Evolutionary conservation across 2,329 filamentous ascomycete species (phyloP), one percentile per base, ranked within the genome.

Genomic region (Alternaria sp.): DNA sequence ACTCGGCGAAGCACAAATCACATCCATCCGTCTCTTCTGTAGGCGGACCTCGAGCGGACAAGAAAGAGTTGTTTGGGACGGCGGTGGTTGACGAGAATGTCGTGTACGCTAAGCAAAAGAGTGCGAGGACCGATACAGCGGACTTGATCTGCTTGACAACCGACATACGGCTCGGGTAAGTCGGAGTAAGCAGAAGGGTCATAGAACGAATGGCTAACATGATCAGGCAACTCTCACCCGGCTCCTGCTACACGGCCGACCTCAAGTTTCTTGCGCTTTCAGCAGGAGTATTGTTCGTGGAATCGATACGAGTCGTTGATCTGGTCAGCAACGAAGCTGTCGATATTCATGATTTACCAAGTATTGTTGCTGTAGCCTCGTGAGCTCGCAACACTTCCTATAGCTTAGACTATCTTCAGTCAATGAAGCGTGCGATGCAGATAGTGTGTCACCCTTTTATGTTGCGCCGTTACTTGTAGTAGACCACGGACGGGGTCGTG

Each of bases 91-190:
- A 93, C 69, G 90, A 92, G 65, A 90, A 89, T 60, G 83, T 91
- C 28, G 83, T 93, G 36, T 89, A 92, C 74, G 89, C 89, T 17
- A 87, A 91, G 82, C 91, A 93, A 75, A 88, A 87, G 74, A 88
- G 85, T 74, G 88, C 88, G 17, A 81, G 86, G 25, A 82, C 89
- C 25, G 90, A 92, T 61, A 82, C 85, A 10, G 86, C 89, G 3
- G 90, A 93, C 68, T 81, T 94, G 30, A 83, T 93, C n/a, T 93
- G 90, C 72, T 81, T 94, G 54, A 93, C 89, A 61, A 89, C 91
- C 5, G 91, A 94, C 77, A 87, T 90, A 23, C 85, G 91, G 30
- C 86, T 94, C 28, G 92, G 92, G 86, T 87, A 74, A 77, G 85
- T 80, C 17, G 30, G 15, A 15, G 11, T 43, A 7, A 44, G 50